Conservation (phyloP, 164 flowering plant species). For the Umbellularia californica region DNA sequence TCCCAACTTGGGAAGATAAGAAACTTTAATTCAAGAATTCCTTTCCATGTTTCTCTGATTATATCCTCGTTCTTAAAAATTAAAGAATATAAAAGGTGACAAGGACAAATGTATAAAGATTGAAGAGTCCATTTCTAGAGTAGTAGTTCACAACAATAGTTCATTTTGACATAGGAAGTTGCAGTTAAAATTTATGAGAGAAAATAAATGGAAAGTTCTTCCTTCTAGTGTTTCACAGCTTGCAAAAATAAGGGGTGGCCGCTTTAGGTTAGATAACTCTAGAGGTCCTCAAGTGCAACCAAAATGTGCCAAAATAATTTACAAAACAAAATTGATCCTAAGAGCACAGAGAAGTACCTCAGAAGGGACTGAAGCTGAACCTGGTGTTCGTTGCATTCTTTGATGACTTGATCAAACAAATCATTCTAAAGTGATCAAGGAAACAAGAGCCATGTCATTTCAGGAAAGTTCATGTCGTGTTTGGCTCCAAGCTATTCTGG, state of each 20-base stretch:
- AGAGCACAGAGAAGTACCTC: conserved; percentile 39
- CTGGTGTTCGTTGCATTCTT: conserved; percentile 66
- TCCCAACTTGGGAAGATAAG: no score
- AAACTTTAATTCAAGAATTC: no score
- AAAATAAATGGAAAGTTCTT: no score
- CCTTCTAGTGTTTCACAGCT: not conserved
- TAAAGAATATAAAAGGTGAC: no score
- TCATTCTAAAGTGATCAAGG: conserved; percentile 39
- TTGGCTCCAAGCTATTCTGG: not conserved
- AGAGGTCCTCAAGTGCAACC: no score
- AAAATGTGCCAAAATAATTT: not conserved
- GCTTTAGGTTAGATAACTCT: not conserved
- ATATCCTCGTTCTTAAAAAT: no score
- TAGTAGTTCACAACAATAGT: not conserved
- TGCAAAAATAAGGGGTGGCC: not conserved
- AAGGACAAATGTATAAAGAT: no score
- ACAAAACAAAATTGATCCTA: not conserved
- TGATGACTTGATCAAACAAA: conserved; percentile 55
- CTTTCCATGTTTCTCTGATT: no score
- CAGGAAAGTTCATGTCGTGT: not conserved
- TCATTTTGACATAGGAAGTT: not conserved
- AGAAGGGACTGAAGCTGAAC: conserved; percentile 62
- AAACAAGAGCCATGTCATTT: conserved; percentile 2
- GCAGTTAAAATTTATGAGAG: not conserved
- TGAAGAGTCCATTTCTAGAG: not conserved